A percentile compares a stretch with the other conserved stretches of the same genome.
phyloP scores from a whole-genome alignment of 495 filamentous ascomycete species.

The Penicillium lividum region DNA sequence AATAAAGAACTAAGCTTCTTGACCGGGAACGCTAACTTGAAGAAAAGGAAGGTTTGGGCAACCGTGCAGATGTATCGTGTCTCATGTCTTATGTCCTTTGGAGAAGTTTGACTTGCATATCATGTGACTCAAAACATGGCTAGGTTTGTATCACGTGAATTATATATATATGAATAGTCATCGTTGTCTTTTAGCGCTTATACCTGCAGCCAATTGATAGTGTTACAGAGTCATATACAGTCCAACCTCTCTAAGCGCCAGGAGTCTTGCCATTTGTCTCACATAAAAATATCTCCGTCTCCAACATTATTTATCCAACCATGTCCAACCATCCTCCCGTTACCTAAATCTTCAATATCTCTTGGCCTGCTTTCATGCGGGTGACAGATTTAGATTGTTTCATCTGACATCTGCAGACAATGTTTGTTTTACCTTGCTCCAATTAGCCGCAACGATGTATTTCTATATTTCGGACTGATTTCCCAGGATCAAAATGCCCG shows the following conservation, averaged over 20 bases:
- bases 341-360: conserved; percentile 8
- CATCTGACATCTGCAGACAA: conserved; percentile 10
- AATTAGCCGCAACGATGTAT: conserved; percentile 13
- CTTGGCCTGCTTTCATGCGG: neutral
- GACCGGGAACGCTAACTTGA: too few relatives aligned
- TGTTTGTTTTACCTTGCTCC: conserved; percentile 13
- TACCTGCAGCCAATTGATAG: neutral
- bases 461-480: conserved; percentile 23
- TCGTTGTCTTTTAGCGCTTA: neutral
- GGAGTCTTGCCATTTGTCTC: neutral
- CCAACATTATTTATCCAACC: conserved; percentile 5
- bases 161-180: too few relatives aligned
- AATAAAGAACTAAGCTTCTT: too few relatives aligned
- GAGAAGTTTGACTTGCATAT: too few relatives aligned
- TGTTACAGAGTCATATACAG: neutral
- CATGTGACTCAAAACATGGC: too few relatives aligned
- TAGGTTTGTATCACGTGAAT: too few relatives aligned
- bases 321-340: conserved; percentile 20
- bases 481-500: conserved; percentile 1
- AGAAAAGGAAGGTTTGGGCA: too few relatives aligned
- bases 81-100: too few relatives aligned
- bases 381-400: conserved; percentile 17
- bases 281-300: conserved; percentile 4
- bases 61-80: too few relatives aligned
- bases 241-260: neutral